Evolutionary conservation across 164 flowering plant genomes (phyloP).

Genomic region (Nymphaea thermarum): DNA sequence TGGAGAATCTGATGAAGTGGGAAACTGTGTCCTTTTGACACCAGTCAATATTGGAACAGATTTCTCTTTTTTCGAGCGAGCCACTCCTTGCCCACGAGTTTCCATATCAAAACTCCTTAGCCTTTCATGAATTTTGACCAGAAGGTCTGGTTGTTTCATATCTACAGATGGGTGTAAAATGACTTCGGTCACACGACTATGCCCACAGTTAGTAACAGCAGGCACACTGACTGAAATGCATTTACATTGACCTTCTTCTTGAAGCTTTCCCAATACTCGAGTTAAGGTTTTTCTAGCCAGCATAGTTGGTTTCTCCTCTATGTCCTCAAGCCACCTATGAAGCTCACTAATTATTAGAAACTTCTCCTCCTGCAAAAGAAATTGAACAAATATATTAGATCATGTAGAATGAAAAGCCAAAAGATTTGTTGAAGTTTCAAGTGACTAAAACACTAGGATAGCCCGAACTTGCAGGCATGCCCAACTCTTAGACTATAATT

Average conservation of each 20-base stretch:
- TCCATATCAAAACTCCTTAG: slow-evolving; percentile 61
- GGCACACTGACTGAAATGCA: slow-evolving; percentile 49
- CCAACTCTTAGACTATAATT: neutral
- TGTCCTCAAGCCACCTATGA: slow-evolving; percentile 54
- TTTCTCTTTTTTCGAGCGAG: slow-evolving; percentile 28
- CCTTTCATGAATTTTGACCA: slow-evolving; percentile 63
- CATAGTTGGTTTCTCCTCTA: slow-evolving; percentile 39
- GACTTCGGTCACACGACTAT: slow-evolving; percentile 39
- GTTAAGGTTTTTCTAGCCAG: slow-evolving; percentile 67
- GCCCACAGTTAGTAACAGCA: slow-evolving; percentile 53
- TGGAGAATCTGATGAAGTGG: slow-evolving; percentile 23
- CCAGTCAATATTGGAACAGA: slow-evolving; percentile 46
- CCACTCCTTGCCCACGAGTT: slow-evolving; percentile 36
- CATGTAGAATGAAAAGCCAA: neutral
- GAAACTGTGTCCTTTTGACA: slow-evolving; percentile 33
- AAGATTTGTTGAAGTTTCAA: too few species aligned
- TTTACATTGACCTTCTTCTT: slow-evolving; percentile 66
- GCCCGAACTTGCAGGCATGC: neutral
- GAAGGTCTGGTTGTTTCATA: slow-evolving; percentile 35
- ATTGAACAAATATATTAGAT: neutral
- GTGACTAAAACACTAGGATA: too few species aligned
- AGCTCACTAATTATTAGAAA: slow-evolving; percentile 62
- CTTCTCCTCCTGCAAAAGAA: slow-evolving; percentile 51
- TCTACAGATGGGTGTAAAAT: slow-evolving; percentile 72
- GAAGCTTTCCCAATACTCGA: slow-evolving; percentile 60